Percentiles rank a stretch among this genome's conserved stretches.
phyloP scores from a whole-genome alignment of 208 protist species.

The Acanthamoeba sp. region DNA sequence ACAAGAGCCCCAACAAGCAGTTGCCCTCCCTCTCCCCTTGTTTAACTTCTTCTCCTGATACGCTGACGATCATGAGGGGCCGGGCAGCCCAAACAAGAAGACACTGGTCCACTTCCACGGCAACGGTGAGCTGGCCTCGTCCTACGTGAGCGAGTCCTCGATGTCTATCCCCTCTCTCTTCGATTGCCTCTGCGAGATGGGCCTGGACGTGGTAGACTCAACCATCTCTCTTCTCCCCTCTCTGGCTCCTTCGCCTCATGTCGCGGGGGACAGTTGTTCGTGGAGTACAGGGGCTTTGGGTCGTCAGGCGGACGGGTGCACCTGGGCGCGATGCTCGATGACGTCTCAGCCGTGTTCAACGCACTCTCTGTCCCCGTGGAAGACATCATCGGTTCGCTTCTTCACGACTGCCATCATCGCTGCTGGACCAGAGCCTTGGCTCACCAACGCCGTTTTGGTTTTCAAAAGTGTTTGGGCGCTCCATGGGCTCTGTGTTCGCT shows the following conservation, averaged over 20 bases:
- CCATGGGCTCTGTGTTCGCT: not conserved
- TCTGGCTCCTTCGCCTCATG: not conserved
- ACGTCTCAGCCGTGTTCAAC: not conserved
- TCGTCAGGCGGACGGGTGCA: not conserved
- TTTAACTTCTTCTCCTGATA: not conserved
- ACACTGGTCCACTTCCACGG: constrained; percentile 13
- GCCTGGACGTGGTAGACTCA: not conserved
- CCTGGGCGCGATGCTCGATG: not conserved
- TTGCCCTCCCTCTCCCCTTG: not conserved
- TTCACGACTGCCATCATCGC: not conserved
- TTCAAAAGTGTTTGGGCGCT: not conserved
- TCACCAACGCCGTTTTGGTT: not conserved
- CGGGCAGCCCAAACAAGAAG: not conserved
- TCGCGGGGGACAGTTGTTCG: not conserved
- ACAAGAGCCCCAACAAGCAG: not conserved
- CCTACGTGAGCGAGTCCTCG: not conserved
- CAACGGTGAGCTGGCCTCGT: not conserved
- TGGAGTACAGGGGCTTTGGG: not conserved
- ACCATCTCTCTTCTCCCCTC: no score
- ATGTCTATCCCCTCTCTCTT: not conserved
- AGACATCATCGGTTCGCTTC: not conserved
- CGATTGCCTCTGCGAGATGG: not conserved
- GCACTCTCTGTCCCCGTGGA: not conserved
- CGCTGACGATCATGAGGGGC: not conserved
- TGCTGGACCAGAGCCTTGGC: not conserved